A percentile compares a stretch with the other conserved stretches of the same genome.
Conservation (phyloP, 2,329 filamentous ascomycete species). For the Pezicula neosporulosa region DNA sequence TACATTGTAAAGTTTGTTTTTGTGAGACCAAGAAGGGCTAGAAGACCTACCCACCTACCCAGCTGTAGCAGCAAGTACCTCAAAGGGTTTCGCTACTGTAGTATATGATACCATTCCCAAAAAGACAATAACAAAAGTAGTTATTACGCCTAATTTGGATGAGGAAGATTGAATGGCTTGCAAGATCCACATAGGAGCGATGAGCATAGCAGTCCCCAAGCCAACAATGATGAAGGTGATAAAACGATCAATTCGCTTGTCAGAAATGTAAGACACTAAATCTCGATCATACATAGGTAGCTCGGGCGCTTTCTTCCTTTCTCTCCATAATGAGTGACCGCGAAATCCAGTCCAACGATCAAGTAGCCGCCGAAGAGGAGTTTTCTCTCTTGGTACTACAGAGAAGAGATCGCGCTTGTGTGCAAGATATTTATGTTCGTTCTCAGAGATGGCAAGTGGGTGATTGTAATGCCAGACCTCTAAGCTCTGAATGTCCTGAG, state of each 20-base stretch:
- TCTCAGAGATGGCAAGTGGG: no score
- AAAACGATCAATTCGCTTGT: slow-evolving; percentile 20
- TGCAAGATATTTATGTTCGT: slow-evolving; percentile 11
- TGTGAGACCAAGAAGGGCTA: not conserved
- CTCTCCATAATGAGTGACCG: slow-evolving; percentile 5
- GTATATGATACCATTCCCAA: slow-evolving; percentile 10
- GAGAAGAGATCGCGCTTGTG: slow-evolving; percentile 20
- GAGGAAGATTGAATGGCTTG: slow-evolving; percentile 9
- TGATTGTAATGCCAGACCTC: no score
- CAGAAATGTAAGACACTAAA: slow-evolving; percentile 4
- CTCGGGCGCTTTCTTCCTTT: slow-evolving; percentile 1
- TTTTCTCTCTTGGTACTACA: slow-evolving; percentile 11
- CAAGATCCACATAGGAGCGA: slow-evolving; percentile 32
- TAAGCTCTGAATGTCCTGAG: slow-evolving; percentile 23
- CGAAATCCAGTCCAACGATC: slow-evolving; percentile 12
- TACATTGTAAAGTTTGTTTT: no score
- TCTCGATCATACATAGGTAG: slow-evolving; percentile 12
- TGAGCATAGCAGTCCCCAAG: slow-evolving; percentile 26
- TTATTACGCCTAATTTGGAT: slow-evolving; percentile 28
- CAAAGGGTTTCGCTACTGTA: slow-evolving; percentile 14
- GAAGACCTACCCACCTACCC: slow-evolving; percentile 8
- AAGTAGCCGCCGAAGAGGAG: slow-evolving; percentile 13
- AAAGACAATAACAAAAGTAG: slow-evolving; percentile 23
- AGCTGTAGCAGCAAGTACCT: slow-evolving; percentile 15
- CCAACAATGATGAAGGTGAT: slow-evolving; percentile 18